Percentiles rank a stretch among this genome's conserved stretches.
Evolutionary conservation across 2,329 filamentous ascomycete genomes (phyloP).

Genomic region (Pseudohalonectria lignicola): DNA sequence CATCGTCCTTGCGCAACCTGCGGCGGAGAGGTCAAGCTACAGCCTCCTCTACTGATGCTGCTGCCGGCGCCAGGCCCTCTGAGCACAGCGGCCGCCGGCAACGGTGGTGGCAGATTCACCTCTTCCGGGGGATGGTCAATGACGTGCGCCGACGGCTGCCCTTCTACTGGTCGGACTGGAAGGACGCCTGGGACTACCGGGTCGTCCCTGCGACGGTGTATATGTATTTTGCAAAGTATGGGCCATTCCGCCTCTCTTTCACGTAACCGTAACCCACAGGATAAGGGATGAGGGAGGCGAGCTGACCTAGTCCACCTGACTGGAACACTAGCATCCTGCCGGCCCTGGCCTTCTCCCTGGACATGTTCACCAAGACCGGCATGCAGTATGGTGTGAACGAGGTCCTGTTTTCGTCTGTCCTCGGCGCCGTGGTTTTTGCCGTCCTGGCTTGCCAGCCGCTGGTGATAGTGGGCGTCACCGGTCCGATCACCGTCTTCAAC

Average conservation of each 20-base stretch:
- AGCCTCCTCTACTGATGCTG: too few relatives aligned
- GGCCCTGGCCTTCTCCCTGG: conserved; percentile 77
- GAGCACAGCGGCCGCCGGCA: too few relatives aligned
- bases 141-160: conserved; percentile 66
- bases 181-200: conserved; percentile 81
- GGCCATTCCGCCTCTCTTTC: not conserved
- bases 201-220: conserved; percentile 80
- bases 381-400: conserved; percentile 86
- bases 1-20: not conserved
- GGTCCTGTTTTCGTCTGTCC: conserved; percentile 73
- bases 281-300: too few relatives aligned
- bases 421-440: conserved; percentile 73
- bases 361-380: conserved; percentile 85
- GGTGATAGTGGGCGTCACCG: conserved; percentile 84
- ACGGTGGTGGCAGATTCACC: conserved; percentile 63
- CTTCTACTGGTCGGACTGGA: conserved; percentile 75
- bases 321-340: conserved; percentile 81
- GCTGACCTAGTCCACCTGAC: too few relatives aligned
- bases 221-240: conserved; percentile 91
- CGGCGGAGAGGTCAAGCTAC: too few relatives aligned
- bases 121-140: conserved; percentile 71
- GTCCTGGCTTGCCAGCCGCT: conserved; percentile 73
- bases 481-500: conserved; percentile 87
- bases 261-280: too few relatives aligned
- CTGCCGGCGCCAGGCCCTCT: too few relatives aligned